A percentile compares a stretch with the other conserved stretches of the same genome.
phyloP scores from a whole-genome alignment of 257 asterid species.

The Gentiana straminea region DNA sequence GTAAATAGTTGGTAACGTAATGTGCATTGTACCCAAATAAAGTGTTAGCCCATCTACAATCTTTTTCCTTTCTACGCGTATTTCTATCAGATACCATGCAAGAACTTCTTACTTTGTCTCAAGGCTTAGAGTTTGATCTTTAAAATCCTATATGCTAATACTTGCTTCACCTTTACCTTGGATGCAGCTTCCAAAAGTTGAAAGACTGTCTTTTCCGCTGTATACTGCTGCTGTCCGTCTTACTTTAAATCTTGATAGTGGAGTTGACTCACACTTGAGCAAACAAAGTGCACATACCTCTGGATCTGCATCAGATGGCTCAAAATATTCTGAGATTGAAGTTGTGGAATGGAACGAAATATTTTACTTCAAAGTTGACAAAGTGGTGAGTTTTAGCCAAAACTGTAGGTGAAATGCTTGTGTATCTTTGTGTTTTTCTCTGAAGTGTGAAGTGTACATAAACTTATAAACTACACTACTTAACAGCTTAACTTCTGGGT shows the following conservation, averaged over 20 bases:
- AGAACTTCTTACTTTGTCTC: neutral
- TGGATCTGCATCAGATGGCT: constrained; percentile 40
- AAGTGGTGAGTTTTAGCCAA: constrained; percentile 41
- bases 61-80: no score
- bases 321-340: constrained; percentile 41
- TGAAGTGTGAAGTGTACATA: no score
- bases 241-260: constrained; percentile 31
- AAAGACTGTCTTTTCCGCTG: constrained; percentile 56
- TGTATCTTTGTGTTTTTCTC: no score
- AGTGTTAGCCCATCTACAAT: no score
- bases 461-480: no score
- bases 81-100: no score
- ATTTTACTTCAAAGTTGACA: constrained; percentile 80
- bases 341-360: constrained; percentile 82
- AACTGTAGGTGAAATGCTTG: neutral
- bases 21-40: no score
- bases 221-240: constrained; percentile 60
- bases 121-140: neutral
- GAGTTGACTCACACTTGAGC: constrained; percentile 29
- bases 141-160: neutral
- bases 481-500: no score
- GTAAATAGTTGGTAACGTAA: no score
- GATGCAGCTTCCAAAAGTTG: constrained; percentile 58
- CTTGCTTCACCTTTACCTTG: constrained; percentile 18
- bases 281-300: constrained; percentile 75